These are phyloP conservation scores for Blastocystis sp. DNA, from an alignment of 352 stramenopile species.

Conservation along the genomic window DNA sequence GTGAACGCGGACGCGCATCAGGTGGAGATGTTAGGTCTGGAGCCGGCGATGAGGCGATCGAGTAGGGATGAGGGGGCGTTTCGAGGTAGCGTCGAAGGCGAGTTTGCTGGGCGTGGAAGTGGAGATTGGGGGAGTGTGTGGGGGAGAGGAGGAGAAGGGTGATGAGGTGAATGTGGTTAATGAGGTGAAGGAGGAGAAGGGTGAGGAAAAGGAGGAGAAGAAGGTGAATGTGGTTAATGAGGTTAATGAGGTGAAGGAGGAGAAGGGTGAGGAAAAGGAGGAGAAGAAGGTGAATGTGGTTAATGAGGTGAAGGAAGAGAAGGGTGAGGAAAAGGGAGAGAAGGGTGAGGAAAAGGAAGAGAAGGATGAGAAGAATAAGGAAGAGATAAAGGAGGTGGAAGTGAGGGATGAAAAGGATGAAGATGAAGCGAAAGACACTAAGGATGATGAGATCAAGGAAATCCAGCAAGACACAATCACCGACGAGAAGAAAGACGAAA, in stretches of 20 bases:
- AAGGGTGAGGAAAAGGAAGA: not conserved
- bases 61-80: not conserved
- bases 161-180: not conserved
- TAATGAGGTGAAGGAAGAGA: not conserved
- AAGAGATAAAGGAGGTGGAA: not conserved
- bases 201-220: not conserved
- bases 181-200: not conserved
- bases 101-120: not conserved
- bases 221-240: not conserved
- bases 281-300: not conserved
- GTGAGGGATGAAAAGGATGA: not conserved
- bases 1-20: not conserved
- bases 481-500: not conserved
- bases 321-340: not conserved
- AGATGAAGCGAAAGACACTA: not conserved
- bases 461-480: not conserved
- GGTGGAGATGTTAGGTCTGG: not conserved
- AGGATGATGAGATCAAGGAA: not conserved
- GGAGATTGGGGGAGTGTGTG: not conserved
- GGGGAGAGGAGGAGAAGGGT: not conserved
- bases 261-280: not conserved
- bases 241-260: not conserved
- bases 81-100: conserved; percentile 1
- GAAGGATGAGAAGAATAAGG: not conserved
- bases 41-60: not conserved